A percentile compares a stretch with the other conserved stretches of the same genome.
Conservation (phyloP, 495 filamentous ascomycete species). For the Poronia punctata region DNA sequence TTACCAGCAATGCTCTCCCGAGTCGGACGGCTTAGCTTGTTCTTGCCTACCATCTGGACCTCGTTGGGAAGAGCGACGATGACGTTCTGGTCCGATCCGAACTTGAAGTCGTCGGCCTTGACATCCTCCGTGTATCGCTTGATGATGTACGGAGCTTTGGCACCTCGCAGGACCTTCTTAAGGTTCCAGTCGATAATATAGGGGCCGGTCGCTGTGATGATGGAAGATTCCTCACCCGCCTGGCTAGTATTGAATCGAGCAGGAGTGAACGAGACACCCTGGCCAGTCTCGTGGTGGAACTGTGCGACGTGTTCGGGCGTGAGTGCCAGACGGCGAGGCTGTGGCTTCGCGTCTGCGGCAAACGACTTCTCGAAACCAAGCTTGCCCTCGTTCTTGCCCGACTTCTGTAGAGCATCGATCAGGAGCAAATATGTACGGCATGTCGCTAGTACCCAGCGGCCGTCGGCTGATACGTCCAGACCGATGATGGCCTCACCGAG, state of each 20-base stretch:
- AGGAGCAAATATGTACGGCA: conserved; percentile 93
- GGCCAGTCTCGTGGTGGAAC: conserved; percentile 90
- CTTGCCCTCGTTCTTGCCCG: conserved; percentile 94
- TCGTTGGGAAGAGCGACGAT: conserved; percentile 96
- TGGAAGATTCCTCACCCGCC: conserved; percentile 73
- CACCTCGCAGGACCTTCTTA: conserved; percentile 72
- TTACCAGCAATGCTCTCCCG: conserved; percentile 75
- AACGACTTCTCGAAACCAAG: conserved; percentile 94
- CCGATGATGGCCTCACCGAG: conserved; percentile 94
- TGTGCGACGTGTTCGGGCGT: conserved; percentile 89
- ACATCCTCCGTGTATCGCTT: conserved; percentile 93
- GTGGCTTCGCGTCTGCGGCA: conserved; percentile 84
- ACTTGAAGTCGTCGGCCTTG: conserved; percentile 98
- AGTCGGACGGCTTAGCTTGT: conserved; percentile 78
- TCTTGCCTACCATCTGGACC: conserved; percentile 91
- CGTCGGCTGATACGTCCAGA: conserved; percentile 88
- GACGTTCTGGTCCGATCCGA: conserved; percentile 92
- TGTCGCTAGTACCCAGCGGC: conserved; percentile 89
- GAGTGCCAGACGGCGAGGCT: conserved; percentile 82
- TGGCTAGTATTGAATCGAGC: conserved; percentile 92
- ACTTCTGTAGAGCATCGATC: conserved; percentile 82
- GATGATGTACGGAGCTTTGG: conserved; percentile 86
- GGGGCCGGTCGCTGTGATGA: conserved; percentile 94
- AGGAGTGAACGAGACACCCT: conserved; percentile 76
- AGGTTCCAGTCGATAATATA: conserved; percentile 97